These are phyloP conservation scores for Gossypium sturtianum DNA, from an alignment of 345 rosid species.

Conservation along the genomic window DNA sequence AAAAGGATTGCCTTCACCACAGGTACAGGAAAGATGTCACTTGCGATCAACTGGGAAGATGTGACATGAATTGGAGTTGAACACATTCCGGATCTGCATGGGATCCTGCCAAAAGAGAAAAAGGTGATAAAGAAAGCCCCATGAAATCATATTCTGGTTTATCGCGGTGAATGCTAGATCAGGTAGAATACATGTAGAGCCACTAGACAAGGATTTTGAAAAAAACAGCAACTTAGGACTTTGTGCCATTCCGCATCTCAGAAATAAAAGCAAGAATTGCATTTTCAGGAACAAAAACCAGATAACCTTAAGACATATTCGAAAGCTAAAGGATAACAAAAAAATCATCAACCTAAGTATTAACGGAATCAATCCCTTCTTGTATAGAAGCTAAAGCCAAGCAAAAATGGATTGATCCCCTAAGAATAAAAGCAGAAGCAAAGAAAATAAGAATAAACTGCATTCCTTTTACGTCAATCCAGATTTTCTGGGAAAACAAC, in stretches of 20 bases:
- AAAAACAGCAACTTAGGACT: neutral
- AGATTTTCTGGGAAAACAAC: neutral
- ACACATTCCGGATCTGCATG: slow-evolving; percentile 94
- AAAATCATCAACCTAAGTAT: neutral
- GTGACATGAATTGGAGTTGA: slow-evolving; percentile 81
- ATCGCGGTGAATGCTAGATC: neutral
- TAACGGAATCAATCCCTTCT: neutral
- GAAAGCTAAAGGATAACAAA: neutral
- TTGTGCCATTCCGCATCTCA: neutral
- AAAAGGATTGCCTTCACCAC: slow-evolving; percentile 69
- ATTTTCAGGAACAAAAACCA: neutral
- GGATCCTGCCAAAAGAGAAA: slow-evolving; percentile 44
- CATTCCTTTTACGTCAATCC: neutral
- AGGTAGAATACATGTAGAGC: neutral
- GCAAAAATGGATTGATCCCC: neutral
- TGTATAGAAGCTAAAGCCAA: neutral
- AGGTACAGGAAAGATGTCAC: slow-evolving; percentile 87
- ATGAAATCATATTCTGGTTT: neutral
- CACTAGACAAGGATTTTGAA: neutral
- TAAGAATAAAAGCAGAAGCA: neutral
- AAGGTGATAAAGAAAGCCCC: neutral
- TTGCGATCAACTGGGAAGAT: slow-evolving; percentile 86
- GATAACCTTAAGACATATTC: neutral
- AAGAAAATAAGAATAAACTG: neutral
- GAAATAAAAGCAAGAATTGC: neutral